Percentiles rank a stretch among this genome's conserved stretches.
Evolutionary conservation across 2,329 filamentous ascomycete species (phyloP).

Genomic region (Parastagonospora nodorum): DNA sequence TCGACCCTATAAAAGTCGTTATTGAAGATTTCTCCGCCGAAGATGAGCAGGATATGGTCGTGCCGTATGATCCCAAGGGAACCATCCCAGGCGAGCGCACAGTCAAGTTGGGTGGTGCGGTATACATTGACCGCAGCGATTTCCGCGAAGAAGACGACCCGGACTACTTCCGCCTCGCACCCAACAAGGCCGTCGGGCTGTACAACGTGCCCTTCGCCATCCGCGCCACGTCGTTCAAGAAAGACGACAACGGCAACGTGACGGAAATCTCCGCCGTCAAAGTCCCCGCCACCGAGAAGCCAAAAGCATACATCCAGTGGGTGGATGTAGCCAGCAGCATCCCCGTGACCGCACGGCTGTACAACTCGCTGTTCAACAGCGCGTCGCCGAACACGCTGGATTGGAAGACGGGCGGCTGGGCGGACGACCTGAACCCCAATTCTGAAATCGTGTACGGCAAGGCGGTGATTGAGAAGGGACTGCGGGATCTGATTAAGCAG

Average conservation of each 20-base stretch:
- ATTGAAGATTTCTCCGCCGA: conserved; percentile 77
- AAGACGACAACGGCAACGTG: conserved; percentile 68
- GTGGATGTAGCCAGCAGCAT: conserved; percentile 70
- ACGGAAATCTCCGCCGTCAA: conserved; percentile 70
- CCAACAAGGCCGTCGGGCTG: conserved; percentile 74
- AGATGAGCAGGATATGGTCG: conserved; percentile 68
- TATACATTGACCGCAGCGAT: conserved; percentile 84
- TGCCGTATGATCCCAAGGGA: conserved; percentile 80
- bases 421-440: conserved; percentile 82
- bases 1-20: conserved; percentile 81
- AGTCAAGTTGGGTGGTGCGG: conserved; percentile 71
- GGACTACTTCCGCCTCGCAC: conserved; percentile 79
- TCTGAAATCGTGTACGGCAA: conserved; percentile 79
- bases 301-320: conserved; percentile 81
- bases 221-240: conserved; percentile 69
- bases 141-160: conserved; percentile 74
- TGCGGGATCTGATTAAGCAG: conserved; percentile 76
- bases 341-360: conserved; percentile 70
- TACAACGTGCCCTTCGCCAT: conserved; percentile 73
- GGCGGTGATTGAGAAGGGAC: conserved; percentile 81
- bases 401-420: conserved; percentile 74
- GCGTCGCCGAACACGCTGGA: conserved; percentile 76
- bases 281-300: conserved; percentile 70
- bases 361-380: conserved; percentile 84
- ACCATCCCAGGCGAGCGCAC: conserved; percentile 63